Conservation (phyloP, 306 rosid species). For the Malus sylvestris region DNA sequence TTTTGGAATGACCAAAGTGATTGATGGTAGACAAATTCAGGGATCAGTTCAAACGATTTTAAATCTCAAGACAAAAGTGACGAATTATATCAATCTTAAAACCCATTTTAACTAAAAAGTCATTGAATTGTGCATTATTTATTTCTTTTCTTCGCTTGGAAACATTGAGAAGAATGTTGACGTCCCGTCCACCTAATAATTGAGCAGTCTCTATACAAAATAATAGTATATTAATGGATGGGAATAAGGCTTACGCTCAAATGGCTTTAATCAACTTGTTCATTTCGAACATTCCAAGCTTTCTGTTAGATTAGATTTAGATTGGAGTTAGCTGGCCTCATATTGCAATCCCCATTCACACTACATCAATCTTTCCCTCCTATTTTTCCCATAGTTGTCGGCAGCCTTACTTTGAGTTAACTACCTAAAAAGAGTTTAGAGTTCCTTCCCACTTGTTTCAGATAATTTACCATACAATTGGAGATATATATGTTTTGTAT, state of each 20-base stretch:
- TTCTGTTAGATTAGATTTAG: not conserved
- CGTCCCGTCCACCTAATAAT: not conserved
- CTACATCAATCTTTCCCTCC: not conserved
- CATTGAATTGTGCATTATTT: no score
- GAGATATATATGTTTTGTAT: not conserved
- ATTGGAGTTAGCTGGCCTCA: not conserved
- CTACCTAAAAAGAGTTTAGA: no score
- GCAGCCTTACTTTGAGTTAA: slow-evolving; percentile 4
- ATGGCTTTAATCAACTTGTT: not conserved
- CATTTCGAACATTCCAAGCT: slow-evolving; percentile 15
- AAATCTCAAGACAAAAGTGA: no score
- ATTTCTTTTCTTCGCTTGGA: not conserved
- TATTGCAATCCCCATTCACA: not conserved
- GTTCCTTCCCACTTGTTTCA: not conserved
- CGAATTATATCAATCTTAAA: no score
- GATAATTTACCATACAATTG: not conserved
- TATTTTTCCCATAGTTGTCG: slow-evolving; percentile 22
- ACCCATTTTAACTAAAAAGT: no score
- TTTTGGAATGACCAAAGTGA: no score
- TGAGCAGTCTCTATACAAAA: not conserved
- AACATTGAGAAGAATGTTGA: not conserved
- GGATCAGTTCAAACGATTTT: accelerated
- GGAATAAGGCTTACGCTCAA: not conserved
- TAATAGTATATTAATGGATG: not conserved
- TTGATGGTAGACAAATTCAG: no score